Percentiles rank a stretch among this genome's conserved stretches.
Conservation (phyloP, 768 basidiomycete genomes). For the Lenzites betulinus region DNA sequence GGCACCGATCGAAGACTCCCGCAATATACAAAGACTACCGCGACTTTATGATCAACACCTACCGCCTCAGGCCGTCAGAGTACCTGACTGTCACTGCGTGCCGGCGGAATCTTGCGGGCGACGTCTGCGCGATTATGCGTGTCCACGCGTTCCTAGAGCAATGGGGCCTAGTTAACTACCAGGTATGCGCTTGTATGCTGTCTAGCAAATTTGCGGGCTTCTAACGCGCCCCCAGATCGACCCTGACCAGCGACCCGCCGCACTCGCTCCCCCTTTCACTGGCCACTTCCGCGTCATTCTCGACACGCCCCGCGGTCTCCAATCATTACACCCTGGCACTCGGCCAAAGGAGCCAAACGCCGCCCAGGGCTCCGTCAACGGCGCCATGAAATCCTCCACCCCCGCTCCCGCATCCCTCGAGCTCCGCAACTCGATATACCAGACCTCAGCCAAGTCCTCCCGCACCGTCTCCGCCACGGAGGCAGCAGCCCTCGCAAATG, state of each 20-base stretch:
- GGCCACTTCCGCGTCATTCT: conserved; percentile 98
- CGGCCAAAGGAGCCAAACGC: conserved; percentile 50
- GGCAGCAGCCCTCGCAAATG: conserved; percentile 64
- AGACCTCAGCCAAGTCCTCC: conserved; percentile 83
- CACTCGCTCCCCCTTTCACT: conserved; percentile 95
- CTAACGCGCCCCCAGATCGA: conserved; percentile 69
- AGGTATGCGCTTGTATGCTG: conserved; percentile 55
- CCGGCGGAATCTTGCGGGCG: conserved; percentile 92
- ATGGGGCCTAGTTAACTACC: conserved; percentile 99
- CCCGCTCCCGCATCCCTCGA: conserved; percentile 76
- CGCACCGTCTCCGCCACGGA: conserved; percentile 67
- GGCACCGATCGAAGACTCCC: conserved; percentile 94
- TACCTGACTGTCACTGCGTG: conserved; percentile 98
- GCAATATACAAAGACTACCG: conserved; percentile 98
- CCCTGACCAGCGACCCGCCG: conserved; percentile 91
- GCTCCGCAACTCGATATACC: conserved; percentile 85
- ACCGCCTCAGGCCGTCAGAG: conserved; percentile 89
- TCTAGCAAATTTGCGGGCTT: neutral
- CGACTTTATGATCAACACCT: conserved; percentile 99
- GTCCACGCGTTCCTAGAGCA: conserved; percentile 99
- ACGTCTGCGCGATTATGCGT: conserved; percentile 98
- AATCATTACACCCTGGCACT: conserved; percentile 87
- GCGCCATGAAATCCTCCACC: conserved; percentile 43
- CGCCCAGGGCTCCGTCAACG: conserved; percentile 49
- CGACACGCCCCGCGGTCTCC: conserved; percentile 94